phyloP scores from a whole-genome alignment of 2,329 filamentous ascomycete species.

The Fusarium falciforme region DNA sequence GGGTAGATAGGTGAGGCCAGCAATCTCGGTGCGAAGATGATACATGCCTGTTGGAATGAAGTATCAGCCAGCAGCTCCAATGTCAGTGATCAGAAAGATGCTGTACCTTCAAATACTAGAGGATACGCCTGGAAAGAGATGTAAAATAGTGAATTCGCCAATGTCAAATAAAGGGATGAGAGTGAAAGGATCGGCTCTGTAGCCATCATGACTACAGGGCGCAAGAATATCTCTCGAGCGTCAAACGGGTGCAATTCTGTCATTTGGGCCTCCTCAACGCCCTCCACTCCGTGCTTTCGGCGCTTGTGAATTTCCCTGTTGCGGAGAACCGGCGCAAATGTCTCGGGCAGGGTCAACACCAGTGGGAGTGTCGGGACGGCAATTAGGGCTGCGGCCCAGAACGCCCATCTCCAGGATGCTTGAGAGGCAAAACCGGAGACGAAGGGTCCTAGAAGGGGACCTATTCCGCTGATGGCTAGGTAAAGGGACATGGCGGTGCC shows the following conservation, averaged over 20 bases:
- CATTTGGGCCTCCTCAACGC: slow-evolving; percentile 51
- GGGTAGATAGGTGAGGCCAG: slow-evolving; percentile 60
- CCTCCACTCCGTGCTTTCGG: slow-evolving; percentile 50
- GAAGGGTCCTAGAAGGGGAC: slow-evolving; percentile 60
- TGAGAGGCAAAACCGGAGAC: slow-evolving; percentile 64
- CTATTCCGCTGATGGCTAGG: slow-evolving; percentile 48
- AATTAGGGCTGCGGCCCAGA: slow-evolving; percentile 53
- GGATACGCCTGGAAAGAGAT: slow-evolving; percentile 64
- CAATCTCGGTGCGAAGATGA: slow-evolving; percentile 58
- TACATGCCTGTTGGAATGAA: slow-evolving; percentile 44
- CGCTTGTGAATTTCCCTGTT: slow-evolving; percentile 60
- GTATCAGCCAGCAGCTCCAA: neutral
- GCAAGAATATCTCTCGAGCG: slow-evolving; percentile 59
- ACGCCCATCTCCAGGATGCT: slow-evolving; percentile 54
- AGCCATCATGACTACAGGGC: slow-evolving; percentile 60
- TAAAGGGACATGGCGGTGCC: slow-evolving; percentile 50
- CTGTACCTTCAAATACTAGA: slow-evolving; percentile 56
- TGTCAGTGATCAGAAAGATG: too few relatives aligned
- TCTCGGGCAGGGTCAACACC: slow-evolving; percentile 56
- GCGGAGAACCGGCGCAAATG: slow-evolving; percentile 63
- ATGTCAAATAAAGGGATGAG: slow-evolving; percentile 60
- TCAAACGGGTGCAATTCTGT: slow-evolving; percentile 50
- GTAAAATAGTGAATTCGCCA: slow-evolving; percentile 63
- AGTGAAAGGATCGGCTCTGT: slow-evolving; percentile 62
- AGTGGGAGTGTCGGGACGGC: slow-evolving; percentile 45